These are phyloP conservation scores for Cinchona pubescens DNA, from an alignment of 257 asterid species.

Conservation along the genomic window DNA sequence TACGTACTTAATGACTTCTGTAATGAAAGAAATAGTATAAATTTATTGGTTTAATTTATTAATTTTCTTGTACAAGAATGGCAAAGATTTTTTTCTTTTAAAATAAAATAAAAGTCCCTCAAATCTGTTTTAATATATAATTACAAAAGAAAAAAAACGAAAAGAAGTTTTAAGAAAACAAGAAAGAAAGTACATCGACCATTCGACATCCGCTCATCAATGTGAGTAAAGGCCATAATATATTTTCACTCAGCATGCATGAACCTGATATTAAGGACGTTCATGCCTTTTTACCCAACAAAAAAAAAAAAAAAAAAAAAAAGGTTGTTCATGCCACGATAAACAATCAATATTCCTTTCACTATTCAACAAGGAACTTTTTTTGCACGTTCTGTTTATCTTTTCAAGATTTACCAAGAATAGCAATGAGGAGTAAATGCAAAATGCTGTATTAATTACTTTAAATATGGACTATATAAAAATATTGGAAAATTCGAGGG, in stretches of 20 bases:
- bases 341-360: neutral
- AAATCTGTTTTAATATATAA: neutral
- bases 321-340: neutral
- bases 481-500: too few relatives aligned
- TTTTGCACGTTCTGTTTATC: neutral
- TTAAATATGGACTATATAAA: too few relatives aligned
- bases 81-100: neutral
- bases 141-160: neutral
- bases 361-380: neutral
- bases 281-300: too few relatives aligned
- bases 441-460: too few relatives aligned
- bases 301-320: too few relatives aligned
- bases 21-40: neutral
- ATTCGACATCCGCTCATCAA: slow-evolving; percentile 3
- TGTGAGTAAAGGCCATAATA: neutral
- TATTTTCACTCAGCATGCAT: neutral
- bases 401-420: slow-evolving; percentile 1
- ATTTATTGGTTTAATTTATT: neutral
- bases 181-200: neutral
- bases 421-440: neutral
- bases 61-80: neutral
- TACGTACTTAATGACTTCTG: neutral
- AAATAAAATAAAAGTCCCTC: neutral
- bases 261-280: neutral
- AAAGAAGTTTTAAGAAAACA: neutral